Percentiles rank a stretch among this genome's conserved stretches.
These are phyloP conservation scores for Coniella lustricola DNA, from an alignment of 2,329 filamentous ascomycete genomes.

Conservation along the genomic window DNA sequence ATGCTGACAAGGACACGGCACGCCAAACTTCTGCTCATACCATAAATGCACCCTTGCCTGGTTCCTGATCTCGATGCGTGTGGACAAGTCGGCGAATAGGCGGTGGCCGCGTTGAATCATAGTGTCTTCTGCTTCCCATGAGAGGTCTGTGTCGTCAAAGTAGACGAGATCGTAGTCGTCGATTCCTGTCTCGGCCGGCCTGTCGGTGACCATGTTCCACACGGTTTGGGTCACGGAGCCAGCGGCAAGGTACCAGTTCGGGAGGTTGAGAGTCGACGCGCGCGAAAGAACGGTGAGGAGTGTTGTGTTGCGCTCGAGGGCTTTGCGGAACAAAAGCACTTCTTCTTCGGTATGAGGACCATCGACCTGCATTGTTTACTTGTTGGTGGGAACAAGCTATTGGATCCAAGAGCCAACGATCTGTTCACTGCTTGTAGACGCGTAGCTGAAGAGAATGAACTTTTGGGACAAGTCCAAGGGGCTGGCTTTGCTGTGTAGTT, in stretches of 20 bases:
- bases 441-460: no score
- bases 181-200: constrained; percentile 27
- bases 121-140: constrained; percentile 30
- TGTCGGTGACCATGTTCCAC: constrained; percentile 27
- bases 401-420: no score
- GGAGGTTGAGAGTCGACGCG: constrained; percentile 12
- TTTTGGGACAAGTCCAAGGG: no score
- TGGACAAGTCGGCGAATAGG: constrained; percentile 25
- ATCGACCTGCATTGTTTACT: constrained; percentile 2
- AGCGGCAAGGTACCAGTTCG: constrained; percentile 23
- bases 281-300: constrained; percentile 14
- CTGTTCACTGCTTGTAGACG: no score
- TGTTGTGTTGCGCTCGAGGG: constrained; percentile 13
- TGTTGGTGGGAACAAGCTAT: background rate
- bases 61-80: constrained; percentile 31
- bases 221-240: constrained; percentile 31
- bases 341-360: constrained; percentile 11
- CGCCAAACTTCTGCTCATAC: constrained; percentile 28
- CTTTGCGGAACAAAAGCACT: constrained; percentile 5
- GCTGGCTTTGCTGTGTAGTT: no score
- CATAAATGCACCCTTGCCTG: constrained; percentile 32
- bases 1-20: constrained; percentile 23
- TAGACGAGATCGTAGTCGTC: constrained; percentile 32
- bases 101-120: constrained; percentile 25
- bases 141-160: constrained; percentile 27